Evolutionary conservation across 805 yeast genomes (phyloP), one percentile per base, ranked within the genome.

Genomic region (Barnettozyma siamensis): DNA sequence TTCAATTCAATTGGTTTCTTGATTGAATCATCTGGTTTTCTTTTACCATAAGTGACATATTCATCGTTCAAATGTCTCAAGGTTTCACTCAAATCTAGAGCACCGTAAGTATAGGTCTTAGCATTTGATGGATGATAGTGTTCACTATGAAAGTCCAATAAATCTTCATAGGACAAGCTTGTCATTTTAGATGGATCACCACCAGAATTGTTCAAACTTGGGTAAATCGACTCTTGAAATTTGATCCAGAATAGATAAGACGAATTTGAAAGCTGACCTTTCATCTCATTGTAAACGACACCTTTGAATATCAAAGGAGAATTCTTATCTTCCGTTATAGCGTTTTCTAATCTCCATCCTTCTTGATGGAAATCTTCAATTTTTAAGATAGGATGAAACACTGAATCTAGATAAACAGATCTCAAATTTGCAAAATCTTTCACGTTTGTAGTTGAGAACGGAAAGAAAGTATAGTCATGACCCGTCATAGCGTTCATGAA

Each of bases 401-500:
- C 91, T 6, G 96, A 80, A 51, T 89, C 95, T 36, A 89, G 67
- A 58, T 93, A 93, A 7, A 93, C 95, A 44, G 78, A 82, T 76
- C 88, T 79, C 57, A 93, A 70, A 56, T 93, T 93, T 26, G 73
- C 72, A 60, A 74, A 93, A 59, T 93, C 99, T 41, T 75, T 76
- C 33, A 63, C 60, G 62, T 93, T 93, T 10, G 98, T 91, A 2
- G 99, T 93, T 23, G 98, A 85, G 68, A 93, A 93, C 5, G 99
- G 99, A 55, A 85, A 93, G 62, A 80, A 89, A 0, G 99, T 93
- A 58, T 88, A 89, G 63, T 93, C 98, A 53, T 85, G 89, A 18
- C 95, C 99, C 0, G 99, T 93, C 96, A 93, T 87, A 8, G 99
- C 99, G 60, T 93, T 93, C 99, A 93, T 93, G 63, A 88, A 93